Evolutionary conservation across 306 rosid genomes (phyloP).

Genomic region (Myrica gale): DNA sequence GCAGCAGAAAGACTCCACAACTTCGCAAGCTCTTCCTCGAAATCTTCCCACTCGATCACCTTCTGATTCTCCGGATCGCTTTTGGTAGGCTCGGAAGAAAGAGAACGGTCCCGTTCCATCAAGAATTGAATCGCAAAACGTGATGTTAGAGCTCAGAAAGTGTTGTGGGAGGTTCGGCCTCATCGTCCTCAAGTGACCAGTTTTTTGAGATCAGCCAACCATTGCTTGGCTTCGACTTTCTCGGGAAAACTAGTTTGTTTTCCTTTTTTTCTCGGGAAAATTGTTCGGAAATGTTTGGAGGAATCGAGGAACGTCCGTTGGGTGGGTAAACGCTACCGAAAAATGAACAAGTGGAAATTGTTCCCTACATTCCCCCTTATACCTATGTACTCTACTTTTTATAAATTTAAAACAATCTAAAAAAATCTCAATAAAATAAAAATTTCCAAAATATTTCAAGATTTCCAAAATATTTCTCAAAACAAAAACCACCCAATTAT

Average conservation of each 20-base stretch:
- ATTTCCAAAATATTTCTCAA: too few relatives aligned
- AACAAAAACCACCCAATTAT: too few relatives aligned
- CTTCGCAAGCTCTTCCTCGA: constrained; percentile 78
- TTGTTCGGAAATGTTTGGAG: not conserved
- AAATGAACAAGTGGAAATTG: not conserved
- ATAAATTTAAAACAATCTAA: too few relatives aligned
- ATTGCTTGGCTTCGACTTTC: constrained; percentile 34
- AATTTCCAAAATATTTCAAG: too few relatives aligned
- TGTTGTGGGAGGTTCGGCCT: constrained; percentile 43
- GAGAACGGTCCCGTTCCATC: constrained; percentile 53
- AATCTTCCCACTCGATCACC: constrained; percentile 81
- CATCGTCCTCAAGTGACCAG: constrained; percentile 57
- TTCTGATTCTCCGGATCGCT: constrained; percentile 51
- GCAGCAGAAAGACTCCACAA: constrained; percentile 84
- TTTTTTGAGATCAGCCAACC: constrained; percentile 38
- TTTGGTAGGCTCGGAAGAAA: constrained; percentile 26
- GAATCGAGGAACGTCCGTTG: not conserved
- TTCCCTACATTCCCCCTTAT: too few relatives aligned
- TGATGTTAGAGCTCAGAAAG: constrained; percentile 22
- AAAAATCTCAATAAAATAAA: too few relatives aligned
- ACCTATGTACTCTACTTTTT: too few relatives aligned
- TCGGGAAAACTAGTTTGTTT: constrained; percentile 12
- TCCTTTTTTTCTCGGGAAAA: constrained; percentile 21
- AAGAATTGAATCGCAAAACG: constrained; percentile 14
- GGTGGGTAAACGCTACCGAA: not conserved